A percentile compares a stretch with the other conserved stretches of the same genome.
Evolutionary conservation across 371 early-diverging fungal genomes (phyloP).

Genomic region (Lichtheimia hyalospora): DNA sequence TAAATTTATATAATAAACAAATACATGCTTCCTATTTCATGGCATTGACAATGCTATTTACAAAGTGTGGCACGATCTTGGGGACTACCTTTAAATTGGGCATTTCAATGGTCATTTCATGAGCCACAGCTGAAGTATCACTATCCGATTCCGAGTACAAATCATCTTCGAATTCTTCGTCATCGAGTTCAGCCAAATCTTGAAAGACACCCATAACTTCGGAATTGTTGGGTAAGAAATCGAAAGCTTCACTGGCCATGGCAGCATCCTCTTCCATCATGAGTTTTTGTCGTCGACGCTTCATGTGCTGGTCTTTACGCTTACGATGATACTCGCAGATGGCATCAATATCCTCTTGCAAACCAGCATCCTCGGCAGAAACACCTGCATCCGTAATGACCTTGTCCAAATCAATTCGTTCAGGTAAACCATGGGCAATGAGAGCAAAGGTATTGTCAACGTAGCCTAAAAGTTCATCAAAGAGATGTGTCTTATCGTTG

Average conservation of each 20-base stretch:
- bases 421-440: conserved; percentile 20
- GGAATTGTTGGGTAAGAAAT: conserved; percentile 12
- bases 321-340: conserved; percentile 20
- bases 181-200: conserved; percentile 22
- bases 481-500: conserved; percentile 36
- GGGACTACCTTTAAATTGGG: conserved; percentile 22
- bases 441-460: conserved; percentile 23
- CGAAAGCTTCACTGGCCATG: conserved; percentile 9
- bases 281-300: conserved; percentile 19
- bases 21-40: background rate
- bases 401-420: conserved; percentile 21
- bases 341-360: conserved; percentile 17
- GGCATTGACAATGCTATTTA: conserved; percentile 4
- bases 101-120: conserved; percentile 16
- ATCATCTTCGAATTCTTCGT: conserved; percentile 14
- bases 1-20: too few species aligned
- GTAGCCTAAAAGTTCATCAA: conserved; percentile 31
- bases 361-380: background rate
- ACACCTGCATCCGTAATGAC: conserved; percentile 3
- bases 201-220: conserved; percentile 17
- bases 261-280: conserved; percentile 14
- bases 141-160: background rate
- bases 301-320: conserved; percentile 21
- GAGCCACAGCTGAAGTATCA: conserved; percentile 1
- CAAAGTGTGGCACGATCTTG: conserved; percentile 19